Evolutionary conservation across 768 basidiomycete species (phyloP).

Genomic region (Panaeolus papilionaceus): DNA sequence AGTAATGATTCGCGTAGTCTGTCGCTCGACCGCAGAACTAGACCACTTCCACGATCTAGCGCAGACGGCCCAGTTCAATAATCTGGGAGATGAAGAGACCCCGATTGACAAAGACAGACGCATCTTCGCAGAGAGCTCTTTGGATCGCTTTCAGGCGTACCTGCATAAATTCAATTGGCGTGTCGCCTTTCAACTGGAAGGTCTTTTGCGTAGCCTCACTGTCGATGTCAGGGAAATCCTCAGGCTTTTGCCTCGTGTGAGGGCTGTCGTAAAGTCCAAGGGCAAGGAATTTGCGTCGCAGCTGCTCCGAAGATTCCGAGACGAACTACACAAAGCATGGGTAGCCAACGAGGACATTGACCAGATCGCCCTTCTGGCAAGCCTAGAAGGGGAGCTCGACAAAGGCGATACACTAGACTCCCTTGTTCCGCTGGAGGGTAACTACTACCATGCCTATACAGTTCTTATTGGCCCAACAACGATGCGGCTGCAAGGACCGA

Average conservation of each 20-base stretch:
- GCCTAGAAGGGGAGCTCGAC: slow-evolving; percentile 39
- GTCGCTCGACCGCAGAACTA: slow-evolving; percentile 39
- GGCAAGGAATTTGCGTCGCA: slow-evolving; percentile 42
- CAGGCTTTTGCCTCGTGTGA: slow-evolving; percentile 42
- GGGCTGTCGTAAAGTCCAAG: slow-evolving; percentile 32
- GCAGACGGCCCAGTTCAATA: slow-evolving; percentile 42
- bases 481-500: slow-evolving; percentile 57
- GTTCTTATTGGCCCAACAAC: slow-evolving; percentile 59
- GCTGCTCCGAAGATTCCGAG: slow-evolving; percentile 48
- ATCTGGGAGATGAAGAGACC: slow-evolving; percentile 40
- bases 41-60: slow-evolving; percentile 43
- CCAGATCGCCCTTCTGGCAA: slow-evolving; percentile 29
- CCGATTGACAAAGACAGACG: slow-evolving; percentile 42
- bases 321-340: slow-evolving; percentile 35
- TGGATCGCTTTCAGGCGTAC: slow-evolving; percentile 39
- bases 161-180: slow-evolving; percentile 47
- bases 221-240: slow-evolving; percentile 60
- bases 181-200: slow-evolving; percentile 66
- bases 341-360: slow-evolving; percentile 30
- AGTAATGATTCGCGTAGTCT: slow-evolving; percentile 55
- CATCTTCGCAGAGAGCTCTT: slow-evolving; percentile 47
- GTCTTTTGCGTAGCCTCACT: slow-evolving; percentile 41
- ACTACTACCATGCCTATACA: slow-evolving; percentile 36
- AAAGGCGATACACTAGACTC: slow-evolving; percentile 29
- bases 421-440: slow-evolving; percentile 38